Conservation (phyloP, 1,284 basidiomycete genomes). For the Irpex lacteus region DNA sequence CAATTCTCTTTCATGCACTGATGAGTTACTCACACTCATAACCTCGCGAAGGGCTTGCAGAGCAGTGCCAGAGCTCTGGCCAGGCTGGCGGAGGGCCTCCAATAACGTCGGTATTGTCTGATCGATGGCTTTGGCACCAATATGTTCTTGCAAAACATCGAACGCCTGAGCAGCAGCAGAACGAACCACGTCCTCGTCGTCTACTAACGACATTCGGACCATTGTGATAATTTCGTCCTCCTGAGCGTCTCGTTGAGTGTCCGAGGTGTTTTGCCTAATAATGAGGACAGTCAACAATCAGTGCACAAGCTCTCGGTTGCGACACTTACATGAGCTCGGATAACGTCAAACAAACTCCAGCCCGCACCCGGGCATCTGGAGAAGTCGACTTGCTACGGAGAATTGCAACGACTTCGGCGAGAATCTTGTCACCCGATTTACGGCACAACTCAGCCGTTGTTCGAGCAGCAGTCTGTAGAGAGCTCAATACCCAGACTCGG, state of each 20-base stretch:
- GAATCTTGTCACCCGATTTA: constrained; percentile 93
- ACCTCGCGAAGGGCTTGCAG: constrained; percentile 92
- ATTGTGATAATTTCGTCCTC: constrained; percentile 89
- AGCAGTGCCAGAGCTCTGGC: constrained; percentile 92
- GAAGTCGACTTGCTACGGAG: constrained; percentile 72
- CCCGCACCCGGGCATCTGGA: constrained; percentile 71
- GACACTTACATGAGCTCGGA: constrained; percentile 80
- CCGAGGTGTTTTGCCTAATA: constrained; percentile 77
- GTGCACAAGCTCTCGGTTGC: not conserved
- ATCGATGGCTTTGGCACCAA: constrained; percentile 92
- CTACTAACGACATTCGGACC: constrained; percentile 85
- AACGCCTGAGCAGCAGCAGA: constrained; percentile 93
- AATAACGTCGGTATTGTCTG: constrained; percentile 95
- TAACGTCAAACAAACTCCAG: constrained; percentile 87
- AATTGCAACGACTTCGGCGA: constrained; percentile 83
- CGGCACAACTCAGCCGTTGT: constrained; percentile 89
- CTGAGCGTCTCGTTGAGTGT: constrained; percentile 85
- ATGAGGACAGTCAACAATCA: not conserved
- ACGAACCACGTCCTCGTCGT: constrained; percentile 86
- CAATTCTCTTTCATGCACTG: not conserved
- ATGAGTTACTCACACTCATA: constrained; percentile 69
- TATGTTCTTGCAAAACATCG: constrained; percentile 87
- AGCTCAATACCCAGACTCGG: constrained; percentile 2
- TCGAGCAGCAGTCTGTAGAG: constrained; percentile 72
- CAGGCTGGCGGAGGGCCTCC: constrained; percentile 89